Conservation (phyloP, 768 basidiomycete species). For the Mycena rosella region DNA sequence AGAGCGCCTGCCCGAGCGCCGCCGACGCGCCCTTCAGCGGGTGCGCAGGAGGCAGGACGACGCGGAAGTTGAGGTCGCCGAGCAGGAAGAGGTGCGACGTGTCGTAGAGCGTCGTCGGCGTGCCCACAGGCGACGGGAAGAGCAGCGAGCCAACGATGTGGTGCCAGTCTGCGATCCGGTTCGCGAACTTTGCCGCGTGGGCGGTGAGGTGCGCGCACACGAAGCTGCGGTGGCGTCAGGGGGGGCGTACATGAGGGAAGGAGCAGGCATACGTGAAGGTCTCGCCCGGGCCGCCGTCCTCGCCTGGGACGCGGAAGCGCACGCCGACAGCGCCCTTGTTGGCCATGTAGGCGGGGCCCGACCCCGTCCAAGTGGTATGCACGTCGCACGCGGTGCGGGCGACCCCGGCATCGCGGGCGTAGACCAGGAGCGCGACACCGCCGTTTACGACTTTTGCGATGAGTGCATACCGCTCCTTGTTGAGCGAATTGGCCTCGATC, state of each 20-base stretch:
- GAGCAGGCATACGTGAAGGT: slow-evolving; percentile 79
- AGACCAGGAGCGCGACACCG: slow-evolving; percentile 90
- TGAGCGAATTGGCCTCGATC: slow-evolving; percentile 77
- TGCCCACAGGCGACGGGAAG: slow-evolving; percentile 64
- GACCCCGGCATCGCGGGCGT: slow-evolving; percentile 79
- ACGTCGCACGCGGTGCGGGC: slow-evolving; percentile 73
- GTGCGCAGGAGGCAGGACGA: slow-evolving; percentile 72
- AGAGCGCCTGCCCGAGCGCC: slow-evolving; percentile 58
- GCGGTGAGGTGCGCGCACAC: slow-evolving; percentile 94
- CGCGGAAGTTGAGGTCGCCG: slow-evolving; percentile 94
- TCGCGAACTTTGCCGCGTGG: slow-evolving; percentile 72
- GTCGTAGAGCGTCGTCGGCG: slow-evolving; percentile 76
- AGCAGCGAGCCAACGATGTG: slow-evolving; percentile 86
- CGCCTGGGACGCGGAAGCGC: slow-evolving; percentile 77
- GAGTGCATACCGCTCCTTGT: slow-evolving; percentile 81
- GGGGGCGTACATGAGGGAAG: slow-evolving; percentile 11
- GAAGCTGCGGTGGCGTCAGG: slow-evolving; percentile 67
- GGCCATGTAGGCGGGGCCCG: slow-evolving; percentile 82
- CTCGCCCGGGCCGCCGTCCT: slow-evolving; percentile 73
- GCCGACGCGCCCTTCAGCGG: slow-evolving; percentile 50
- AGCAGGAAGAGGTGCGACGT: slow-evolving; percentile 94
- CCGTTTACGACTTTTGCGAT: slow-evolving; percentile 87
- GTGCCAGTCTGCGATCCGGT: slow-evolving; percentile 82
- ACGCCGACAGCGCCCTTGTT: slow-evolving; percentile 97
- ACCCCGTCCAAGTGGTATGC: slow-evolving; percentile 82